Conservation (phyloP, 176 grass and related monocot genomes). For the Cenchrus fungigraminus region DNA sequence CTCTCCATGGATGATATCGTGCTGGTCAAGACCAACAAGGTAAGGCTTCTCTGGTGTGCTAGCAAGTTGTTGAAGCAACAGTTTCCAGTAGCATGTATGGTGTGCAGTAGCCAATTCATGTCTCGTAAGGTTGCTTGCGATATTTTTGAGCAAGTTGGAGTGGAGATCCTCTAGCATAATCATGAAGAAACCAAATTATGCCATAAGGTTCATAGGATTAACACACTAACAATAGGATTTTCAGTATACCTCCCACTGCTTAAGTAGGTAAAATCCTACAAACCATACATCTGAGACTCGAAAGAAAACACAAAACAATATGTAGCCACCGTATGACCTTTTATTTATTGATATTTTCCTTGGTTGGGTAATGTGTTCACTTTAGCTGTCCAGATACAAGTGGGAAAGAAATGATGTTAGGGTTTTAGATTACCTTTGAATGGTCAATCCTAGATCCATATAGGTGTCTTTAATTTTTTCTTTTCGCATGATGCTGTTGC, state of each 20-base stretch:
- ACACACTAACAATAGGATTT: neutral
- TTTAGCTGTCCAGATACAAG: neutral
- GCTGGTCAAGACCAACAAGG: conserved; percentile 92
- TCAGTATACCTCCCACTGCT: neutral
- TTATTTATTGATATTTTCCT: neutral
- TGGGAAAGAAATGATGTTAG: neutral
- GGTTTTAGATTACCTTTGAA: neutral
- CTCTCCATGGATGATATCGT: conserved; percentile 88
- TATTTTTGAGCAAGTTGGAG: neutral
- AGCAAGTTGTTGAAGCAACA: neutral
- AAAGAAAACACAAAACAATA: neutral
- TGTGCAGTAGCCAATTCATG: neutral
- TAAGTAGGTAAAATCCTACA: neutral
- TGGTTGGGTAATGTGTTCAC: neutral
- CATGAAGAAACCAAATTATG: neutral
- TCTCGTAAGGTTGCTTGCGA: neutral
- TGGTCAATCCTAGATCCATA: neutral
- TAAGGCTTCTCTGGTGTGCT: conserved; percentile 30
- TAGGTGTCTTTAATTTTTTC: neutral
- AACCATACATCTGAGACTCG: neutral
- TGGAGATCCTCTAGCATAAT: neutral
- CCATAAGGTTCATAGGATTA: neutral
- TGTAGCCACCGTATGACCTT: neutral
- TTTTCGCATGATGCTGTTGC: conserved; percentile 8
- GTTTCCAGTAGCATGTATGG: neutral